phyloP scores from a whole-genome alignment of 1,284 basidiomycete genomes.

The Bjerkandera adusta region DNA sequence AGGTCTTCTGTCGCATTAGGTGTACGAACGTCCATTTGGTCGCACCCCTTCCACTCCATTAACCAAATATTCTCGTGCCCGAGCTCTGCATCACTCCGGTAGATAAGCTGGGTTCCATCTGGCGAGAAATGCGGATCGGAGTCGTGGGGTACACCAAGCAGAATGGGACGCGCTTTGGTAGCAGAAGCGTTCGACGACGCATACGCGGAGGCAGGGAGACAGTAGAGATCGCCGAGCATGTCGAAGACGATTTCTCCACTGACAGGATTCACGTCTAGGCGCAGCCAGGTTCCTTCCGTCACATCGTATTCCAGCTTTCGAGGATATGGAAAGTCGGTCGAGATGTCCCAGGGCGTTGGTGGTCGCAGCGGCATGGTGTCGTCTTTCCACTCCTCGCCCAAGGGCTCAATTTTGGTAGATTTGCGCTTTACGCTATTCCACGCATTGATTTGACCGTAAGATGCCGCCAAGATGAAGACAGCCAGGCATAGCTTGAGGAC shows the following conservation, averaged over 20 bases:
- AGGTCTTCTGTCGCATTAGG: conserved; percentile 28
- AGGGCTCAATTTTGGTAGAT: too few species aligned
- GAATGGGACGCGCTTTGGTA: conserved; percentile 44
- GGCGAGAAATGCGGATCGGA: conserved; percentile 72
- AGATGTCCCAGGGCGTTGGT: conserved; percentile 70
- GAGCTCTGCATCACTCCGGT: conserved; percentile 65
- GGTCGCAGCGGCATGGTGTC: conserved; percentile 62
- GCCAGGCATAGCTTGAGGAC: too few species aligned
- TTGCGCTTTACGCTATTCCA: too few species aligned
- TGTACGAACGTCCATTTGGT: conserved; percentile 50
- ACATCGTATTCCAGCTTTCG: conserved; percentile 63
- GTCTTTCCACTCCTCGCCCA: conserved; percentile 57
- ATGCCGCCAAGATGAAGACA: too few species aligned
- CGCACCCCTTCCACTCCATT: conserved; percentile 60
- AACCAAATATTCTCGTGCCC: conserved; percentile 76
- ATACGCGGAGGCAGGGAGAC: conserved; percentile 48
- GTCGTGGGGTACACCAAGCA: conserved; percentile 62
- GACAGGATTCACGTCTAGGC: conserved; percentile 64
- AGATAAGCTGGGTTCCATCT: conserved; percentile 55
- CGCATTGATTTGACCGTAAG: too few species aligned
- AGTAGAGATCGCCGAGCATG: conserved; percentile 72
- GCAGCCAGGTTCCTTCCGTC: conserved; percentile 68
- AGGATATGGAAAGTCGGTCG: conserved; percentile 67
- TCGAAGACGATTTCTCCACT: conserved; percentile 72
- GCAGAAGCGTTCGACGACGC: conserved; percentile 21